Conservation (phyloP, 2,329 filamentous ascomycete genomes). For the Bertia moriformis region DNA sequence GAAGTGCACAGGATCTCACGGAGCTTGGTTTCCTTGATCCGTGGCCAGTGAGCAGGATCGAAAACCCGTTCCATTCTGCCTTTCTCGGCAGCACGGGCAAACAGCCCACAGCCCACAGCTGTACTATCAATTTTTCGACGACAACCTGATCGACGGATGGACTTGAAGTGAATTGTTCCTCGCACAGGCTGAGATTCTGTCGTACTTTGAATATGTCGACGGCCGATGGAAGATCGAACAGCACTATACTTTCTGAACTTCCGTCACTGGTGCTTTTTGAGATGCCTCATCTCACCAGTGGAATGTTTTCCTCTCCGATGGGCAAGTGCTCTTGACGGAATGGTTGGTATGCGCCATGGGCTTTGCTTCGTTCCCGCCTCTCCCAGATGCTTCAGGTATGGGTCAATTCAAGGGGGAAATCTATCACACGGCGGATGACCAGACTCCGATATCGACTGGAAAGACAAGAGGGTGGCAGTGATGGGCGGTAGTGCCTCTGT, state of each 20-base stretch:
- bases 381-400: constrained; percentile 16
- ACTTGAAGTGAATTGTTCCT: constrained; percentile 19
- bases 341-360: constrained; percentile 13
- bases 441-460: constrained; percentile 3
- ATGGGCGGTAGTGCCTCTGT: constrained; percentile 14
- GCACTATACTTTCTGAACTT: constrained; percentile 15
- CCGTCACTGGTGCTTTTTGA: constrained; percentile 13
- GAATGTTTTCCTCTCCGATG: constrained; percentile 11
- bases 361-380: constrained; percentile 14
- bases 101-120: constrained; percentile 28
- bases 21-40: too few relatives aligned
- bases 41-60: too few relatives aligned
- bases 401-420: constrained; percentile 11
- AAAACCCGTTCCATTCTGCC: too few relatives aligned
- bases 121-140: too few relatives aligned
- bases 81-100: too few relatives aligned
- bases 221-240: constrained; percentile 17
- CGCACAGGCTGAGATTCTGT: constrained; percentile 17
- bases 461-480: constrained; percentile 11
- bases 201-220: constrained; percentile 21
- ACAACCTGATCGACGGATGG: too few relatives aligned
- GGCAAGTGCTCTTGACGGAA: constrained; percentile 8
- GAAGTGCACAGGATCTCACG: too few relatives aligned
- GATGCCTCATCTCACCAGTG: constrained; percentile 10
- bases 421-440: constrained; percentile 13